Evolutionary conservation across 2,329 filamentous ascomycete species (phyloP), one percentile per base, ranked within the genome.

Genomic region (Colletotrichum orchidophilum): DNA sequence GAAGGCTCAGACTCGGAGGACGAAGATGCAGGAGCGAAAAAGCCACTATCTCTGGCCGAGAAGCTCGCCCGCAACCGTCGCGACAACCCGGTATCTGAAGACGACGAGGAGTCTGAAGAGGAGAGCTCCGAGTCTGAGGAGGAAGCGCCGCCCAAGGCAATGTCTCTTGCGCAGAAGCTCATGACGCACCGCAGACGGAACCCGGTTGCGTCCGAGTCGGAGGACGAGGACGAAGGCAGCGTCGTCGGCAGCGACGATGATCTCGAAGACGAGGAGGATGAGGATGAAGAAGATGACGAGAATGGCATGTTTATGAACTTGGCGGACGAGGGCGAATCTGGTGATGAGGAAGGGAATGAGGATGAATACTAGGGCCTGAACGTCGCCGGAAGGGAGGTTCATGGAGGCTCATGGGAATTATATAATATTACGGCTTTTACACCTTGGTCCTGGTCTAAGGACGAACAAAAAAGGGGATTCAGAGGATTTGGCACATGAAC

Each of bases 241-340:
- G 75, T 77, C 1, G 75, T 73, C 0, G 76, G 73, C 0, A 73
- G 74, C 0, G 74, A 74, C 3, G 73, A 73, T 0, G 74, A 76
- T 1, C 64, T 71, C 0, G 64, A 73, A 0, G 73, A 74, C 0
- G 75, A 76, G 0, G 75, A 78, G 0, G 73, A 75, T 0, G 75
- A 75, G 5, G 76, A 75, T 1, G 75, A 71, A 31, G 73, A 70
- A 5, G 69, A 70, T 2, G 53, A 46, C 5, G 63, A 73, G 52
- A 70, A 77, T 21, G 79, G 74, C 1, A 74, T 81, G 29, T 71
- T 82, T 7, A 75, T 77, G 54, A 73, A 74, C 21, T 80, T 82
- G 78, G 81, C 81, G 0, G 79, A 77, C 2, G 81, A 81, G 35
- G 72, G 68, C 26, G 58, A 71, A 29, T 63, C 58, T 1, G 65